These are phyloP conservation scores for Termitomyces sp. DNA, from an alignment of 768 basidiomycete species.

Conservation along the genomic window DNA sequence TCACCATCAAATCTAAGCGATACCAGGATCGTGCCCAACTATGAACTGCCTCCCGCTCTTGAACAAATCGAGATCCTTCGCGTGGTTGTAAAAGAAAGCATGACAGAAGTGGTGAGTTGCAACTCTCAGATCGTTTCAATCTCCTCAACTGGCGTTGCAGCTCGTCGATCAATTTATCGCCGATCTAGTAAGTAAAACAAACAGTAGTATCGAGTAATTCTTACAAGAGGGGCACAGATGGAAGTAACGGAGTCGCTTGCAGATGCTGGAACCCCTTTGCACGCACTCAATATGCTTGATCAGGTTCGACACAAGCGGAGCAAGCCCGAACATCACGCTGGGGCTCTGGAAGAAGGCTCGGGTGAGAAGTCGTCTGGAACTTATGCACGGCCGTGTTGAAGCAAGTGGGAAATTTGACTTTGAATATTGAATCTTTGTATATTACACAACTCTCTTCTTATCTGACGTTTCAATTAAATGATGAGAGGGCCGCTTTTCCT, in stretches of 20 bases:
- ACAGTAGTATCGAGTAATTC: background rate
- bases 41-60: conserved; percentile 45
- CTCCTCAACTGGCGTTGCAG: conserved; percentile 48
- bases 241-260: conserved; percentile 58
- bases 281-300: conserved; percentile 44
- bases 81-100: conserved; percentile 58
- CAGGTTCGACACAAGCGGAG: conserved; percentile 18
- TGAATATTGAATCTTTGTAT: background rate
- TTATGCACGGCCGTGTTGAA: conserved; percentile 62
- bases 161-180: conserved; percentile 58
- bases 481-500: background rate
- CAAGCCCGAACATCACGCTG: conserved; percentile 34
- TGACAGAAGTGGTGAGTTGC: conserved; percentile 40
- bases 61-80: conserved; percentile 56
- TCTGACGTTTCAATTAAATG: background rate
- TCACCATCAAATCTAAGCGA: background rate
- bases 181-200: conserved; percentile 50
- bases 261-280: conserved; percentile 37
- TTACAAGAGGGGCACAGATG: conserved; percentile 30
- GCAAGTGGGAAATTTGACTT: background rate
- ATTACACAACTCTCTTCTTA: background rate
- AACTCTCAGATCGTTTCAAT: conserved; percentile 31
- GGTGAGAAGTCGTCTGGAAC: conserved; percentile 51
- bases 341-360: conserved; percentile 41
- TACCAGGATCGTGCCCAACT: conserved; percentile 43